Evolutionary conservation across 225 moss, liverwort and hornwort genomes (phyloP).

Genomic region (Polytrichum formosum): DNA sequence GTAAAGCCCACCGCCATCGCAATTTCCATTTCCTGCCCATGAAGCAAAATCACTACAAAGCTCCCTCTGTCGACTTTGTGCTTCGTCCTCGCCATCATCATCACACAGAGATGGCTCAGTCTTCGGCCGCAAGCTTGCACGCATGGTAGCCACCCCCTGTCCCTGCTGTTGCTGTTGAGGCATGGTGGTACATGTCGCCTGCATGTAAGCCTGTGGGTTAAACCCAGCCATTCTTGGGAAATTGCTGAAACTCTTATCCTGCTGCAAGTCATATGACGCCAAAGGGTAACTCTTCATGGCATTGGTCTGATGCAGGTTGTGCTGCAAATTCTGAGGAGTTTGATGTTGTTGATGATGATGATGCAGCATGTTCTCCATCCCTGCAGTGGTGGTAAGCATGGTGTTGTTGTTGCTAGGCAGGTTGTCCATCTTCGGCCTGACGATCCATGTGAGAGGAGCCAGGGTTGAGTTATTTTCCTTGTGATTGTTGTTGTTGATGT

Average conservation of each 20-base stretch:
- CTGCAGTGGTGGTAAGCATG: not conserved
- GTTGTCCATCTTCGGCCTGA: constrained; percentile 18
- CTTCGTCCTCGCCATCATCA: constrained; percentile 50
- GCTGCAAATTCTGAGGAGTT: constrained; percentile 3
- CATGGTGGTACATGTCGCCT: constrained; percentile 19
- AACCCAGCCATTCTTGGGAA: constrained; percentile 11
- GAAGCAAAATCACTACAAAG: constrained; percentile 16
- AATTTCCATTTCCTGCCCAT: constrained; percentile 22
- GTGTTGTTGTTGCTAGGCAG: constrained; percentile 6
- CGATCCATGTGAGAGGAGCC: constrained; percentile 32
- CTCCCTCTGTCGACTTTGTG: constrained; percentile 43
- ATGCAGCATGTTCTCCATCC: constrained; percentile 11
- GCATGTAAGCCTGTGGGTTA: constrained; percentile 25
- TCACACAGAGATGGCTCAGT: constrained; percentile 34
- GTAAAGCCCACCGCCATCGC: constrained; percentile 12
- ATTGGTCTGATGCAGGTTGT: constrained; percentile 11
- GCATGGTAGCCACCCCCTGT: constrained; percentile 14
- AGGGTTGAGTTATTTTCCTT: constrained; percentile 13
- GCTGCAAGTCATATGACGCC: constrained; percentile 15
- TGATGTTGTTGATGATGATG: constrained; percentile 9
- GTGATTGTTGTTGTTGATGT: constrained; percentile 20
- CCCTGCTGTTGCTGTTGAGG: constrained; percentile 12
- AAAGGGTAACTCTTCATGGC: constrained; percentile 24
- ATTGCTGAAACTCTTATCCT: no score
- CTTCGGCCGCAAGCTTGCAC: constrained; percentile 40